Percentiles rank a stretch among this genome's conserved stretches.
These are phyloP conservation scores for Solanum etuberosum DNA, from an alignment of 257 asterid genomes.

Conservation along the genomic window DNA sequence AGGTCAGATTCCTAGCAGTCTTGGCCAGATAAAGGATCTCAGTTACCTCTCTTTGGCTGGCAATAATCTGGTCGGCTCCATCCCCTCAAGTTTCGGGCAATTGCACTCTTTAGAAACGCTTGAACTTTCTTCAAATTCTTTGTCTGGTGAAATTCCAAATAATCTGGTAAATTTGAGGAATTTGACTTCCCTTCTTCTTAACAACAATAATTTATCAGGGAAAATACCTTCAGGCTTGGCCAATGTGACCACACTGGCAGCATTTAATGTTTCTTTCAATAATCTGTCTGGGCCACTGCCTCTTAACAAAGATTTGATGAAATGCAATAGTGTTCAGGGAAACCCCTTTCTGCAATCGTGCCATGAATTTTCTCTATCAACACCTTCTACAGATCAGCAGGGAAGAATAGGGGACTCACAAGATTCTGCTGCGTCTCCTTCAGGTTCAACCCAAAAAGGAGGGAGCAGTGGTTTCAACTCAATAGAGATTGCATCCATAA, in stretches of 20 bases:
- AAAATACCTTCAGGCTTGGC: constrained; percentile 49
- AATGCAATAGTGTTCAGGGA: constrained; percentile 63
- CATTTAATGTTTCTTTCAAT: constrained; percentile 73
- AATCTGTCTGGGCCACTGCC: constrained; percentile 71
- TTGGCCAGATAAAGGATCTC: constrained; percentile 54
- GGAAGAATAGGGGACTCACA: constrained; percentile 31
- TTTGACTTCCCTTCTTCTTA: constrained; percentile 46
- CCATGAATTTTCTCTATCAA: constrained; percentile 36
- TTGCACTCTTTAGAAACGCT: constrained; percentile 47
- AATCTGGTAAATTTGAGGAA: constrained; percentile 49
- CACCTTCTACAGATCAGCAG: constrained; percentile 38
- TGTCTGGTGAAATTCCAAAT: constrained; percentile 66
- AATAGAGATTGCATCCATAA: constrained; percentile 71
- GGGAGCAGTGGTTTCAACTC: constrained; percentile 40
- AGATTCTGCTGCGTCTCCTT: constrained; percentile 23
- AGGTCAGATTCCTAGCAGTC: constrained; percentile 56
- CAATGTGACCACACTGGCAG: constrained; percentile 34
- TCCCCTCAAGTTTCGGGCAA: constrained; percentile 59
- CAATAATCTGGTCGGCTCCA: constrained; percentile 54
- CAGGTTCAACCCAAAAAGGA: constrained; percentile 16
- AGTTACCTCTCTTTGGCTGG: constrained; percentile 54
- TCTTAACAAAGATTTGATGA: constrained; percentile 26
- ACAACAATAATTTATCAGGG: constrained; percentile 69
- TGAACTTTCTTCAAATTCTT: constrained; percentile 60
- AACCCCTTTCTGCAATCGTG: constrained; percentile 57